Base-by-base conservation (phyloP, 345 rosid genomes). In the Salix viminalis region DNA sequence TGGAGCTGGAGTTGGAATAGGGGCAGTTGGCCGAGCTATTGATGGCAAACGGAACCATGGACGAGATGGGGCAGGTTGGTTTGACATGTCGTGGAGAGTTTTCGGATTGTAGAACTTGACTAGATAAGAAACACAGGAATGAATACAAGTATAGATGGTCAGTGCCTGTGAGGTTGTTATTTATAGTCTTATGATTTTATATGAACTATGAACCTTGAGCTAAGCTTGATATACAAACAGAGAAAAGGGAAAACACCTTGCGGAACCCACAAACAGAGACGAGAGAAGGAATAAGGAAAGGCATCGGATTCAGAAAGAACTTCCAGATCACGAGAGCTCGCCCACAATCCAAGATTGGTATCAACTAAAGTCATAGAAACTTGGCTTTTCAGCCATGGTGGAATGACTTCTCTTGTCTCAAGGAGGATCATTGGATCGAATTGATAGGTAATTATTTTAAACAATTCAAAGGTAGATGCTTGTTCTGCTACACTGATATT, bases 21-120 rank as follows among this genome's bases (percentile, higher is more conserved):
- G 64, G 2, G 84, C 71, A 15, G 73, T 48, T 46, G 87, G 86
- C 46, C 91, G 90, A 65, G 86, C 21, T 18, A 88, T 48, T 56
- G 91, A 86, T 32, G 85, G 65, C 69, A 86, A 81, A 71, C 93
- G 93, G 44, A 83, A 82, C 93, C 93, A 89, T 16, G 85, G 88
- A 56, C 91, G 90, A 71, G 87, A 1, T 21, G 73, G 83, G 69
- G 30, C 28, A 18, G 61, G 90, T 79, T 79, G 87, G 85, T 69
- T 71, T 61, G 93, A 82, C 90, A 88, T 86, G 62, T 52, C 18
- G 58, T 26, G 19, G 37, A 16, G 36, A 32, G 61, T 8, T 50
- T 8, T 14, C n/a, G 32, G 58, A 24, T 7, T 8, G 12, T 7
- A 10, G 58, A 60, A 32, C 34, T 26, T 19, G 28, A 60, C 73